phyloP scores from a whole-genome alignment of 495 filamentous ascomycete species.

The Pyrenula aspistea region DNA sequence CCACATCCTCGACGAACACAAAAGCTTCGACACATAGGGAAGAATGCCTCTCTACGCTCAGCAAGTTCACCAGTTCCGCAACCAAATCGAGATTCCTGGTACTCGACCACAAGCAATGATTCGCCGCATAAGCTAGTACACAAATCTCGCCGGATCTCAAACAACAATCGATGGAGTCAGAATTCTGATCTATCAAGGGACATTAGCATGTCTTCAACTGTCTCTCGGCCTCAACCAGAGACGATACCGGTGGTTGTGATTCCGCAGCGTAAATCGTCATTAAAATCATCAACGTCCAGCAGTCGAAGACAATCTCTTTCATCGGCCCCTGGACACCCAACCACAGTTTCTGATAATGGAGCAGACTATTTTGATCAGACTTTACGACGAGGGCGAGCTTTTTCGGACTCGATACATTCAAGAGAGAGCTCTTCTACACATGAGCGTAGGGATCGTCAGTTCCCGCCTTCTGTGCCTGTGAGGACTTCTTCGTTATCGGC shows the following conservation, averaged over 20 bases:
- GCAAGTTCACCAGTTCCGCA: conserved; percentile 30
- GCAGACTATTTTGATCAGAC: conserved; percentile 20
- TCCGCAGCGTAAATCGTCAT: conserved; percentile 54
- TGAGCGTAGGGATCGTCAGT: conserved; percentile 15
- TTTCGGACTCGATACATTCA: conserved; percentile 26
- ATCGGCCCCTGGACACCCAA: conserved; percentile 21
- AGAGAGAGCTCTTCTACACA: conserved; percentile 4
- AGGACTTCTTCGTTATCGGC: conserved; percentile 59
- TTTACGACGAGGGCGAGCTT: conserved; percentile 20
- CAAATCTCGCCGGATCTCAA: conserved; percentile 32
- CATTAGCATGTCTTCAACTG: conserved; percentile 33
- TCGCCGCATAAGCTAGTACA: conserved; percentile 35
- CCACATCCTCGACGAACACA: conserved; percentile 36
- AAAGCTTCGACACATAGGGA: conserved; percentile 59
- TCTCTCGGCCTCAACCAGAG: conserved; percentile 34
- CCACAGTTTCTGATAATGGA: conserved; percentile 19
- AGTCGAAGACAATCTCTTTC: conserved; percentile 28
- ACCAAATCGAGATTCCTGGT: conserved; percentile 30
- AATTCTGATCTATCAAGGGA: conserved; percentile 45
- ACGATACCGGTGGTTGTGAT: conserved; percentile 63
- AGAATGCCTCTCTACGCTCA: conserved; percentile 47
- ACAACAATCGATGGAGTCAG: conserved; percentile 41
- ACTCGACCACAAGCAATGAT: conserved; percentile 19
- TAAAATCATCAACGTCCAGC: conserved; percentile 34
- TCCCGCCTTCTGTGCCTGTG: conserved; percentile 44